Evolutionary conservation across 2,329 filamentous ascomycete species (phyloP).

Genomic region (Aspergillus fumigatiaffinis): DNA sequence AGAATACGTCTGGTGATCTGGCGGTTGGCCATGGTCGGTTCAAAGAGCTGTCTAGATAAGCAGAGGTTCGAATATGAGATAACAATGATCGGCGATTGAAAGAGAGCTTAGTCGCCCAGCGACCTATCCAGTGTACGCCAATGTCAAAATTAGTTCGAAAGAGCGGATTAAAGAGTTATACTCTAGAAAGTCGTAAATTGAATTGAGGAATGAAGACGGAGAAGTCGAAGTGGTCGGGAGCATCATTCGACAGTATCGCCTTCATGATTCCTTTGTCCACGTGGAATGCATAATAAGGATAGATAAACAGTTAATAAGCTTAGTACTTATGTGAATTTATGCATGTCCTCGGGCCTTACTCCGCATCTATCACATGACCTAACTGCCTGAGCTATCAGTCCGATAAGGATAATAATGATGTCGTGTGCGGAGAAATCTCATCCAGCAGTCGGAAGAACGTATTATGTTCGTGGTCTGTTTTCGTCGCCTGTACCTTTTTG

Average conservation of each 20-base stretch:
- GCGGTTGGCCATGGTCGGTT: constrained; percentile 30
- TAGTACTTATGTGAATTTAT: background rate
- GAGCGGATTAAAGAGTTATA: background rate
- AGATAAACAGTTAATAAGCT: background rate
- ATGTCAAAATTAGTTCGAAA: background rate
- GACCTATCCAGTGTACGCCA: background rate
- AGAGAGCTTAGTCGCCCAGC: background rate
- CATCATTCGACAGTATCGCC: background rate
- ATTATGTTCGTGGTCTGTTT: no score
- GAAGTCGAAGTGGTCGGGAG: background rate
- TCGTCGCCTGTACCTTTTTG: background rate
- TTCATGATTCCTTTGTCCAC: background rate
- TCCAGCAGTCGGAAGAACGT: no score
- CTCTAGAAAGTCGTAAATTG: background rate
- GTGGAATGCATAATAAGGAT: background rate
- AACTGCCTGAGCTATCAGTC: no score
- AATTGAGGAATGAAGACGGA: background rate
- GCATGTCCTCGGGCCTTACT: no score
- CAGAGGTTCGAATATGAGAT: background rate
- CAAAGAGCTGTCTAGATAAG: background rate
- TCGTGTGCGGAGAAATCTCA: background rate
- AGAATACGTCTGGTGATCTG: constrained; percentile 36
- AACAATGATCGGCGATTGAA: background rate
- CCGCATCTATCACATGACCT: no score
- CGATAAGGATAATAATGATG: no score